Evolutionary conservation across 1,139 yeast genomes (phyloP).

Genomic region (Debaryomyces subglobosus): DNA sequence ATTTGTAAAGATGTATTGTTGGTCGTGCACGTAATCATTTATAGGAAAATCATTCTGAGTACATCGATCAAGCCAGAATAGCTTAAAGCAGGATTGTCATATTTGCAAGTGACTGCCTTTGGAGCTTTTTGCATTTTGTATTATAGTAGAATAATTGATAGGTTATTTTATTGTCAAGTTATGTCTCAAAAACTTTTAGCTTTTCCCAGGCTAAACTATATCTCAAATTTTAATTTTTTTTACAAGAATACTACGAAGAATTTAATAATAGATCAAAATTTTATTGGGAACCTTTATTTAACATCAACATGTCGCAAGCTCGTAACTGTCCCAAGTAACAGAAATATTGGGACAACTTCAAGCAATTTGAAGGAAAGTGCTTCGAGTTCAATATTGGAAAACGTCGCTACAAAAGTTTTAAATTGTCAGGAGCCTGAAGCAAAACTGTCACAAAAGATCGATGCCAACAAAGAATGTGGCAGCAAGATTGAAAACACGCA

Average conservation of each 20-base stretch:
- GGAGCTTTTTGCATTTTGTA: neutral
- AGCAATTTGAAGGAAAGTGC: slow-evolving; percentile 1
- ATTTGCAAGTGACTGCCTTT: neutral
- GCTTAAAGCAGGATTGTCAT: neutral
- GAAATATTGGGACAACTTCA: neutral
- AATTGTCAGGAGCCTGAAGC: slow-evolving; percentile 44
- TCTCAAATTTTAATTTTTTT: slow-evolving; percentile 42
- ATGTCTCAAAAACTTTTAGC: slow-evolving; percentile 28
- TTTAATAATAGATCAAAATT: slow-evolving; percentile 35
- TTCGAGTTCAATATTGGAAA: slow-evolving; percentile 21
- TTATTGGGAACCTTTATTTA: slow-evolving; percentile 38
- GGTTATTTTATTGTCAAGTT: slow-evolving; percentile 1
- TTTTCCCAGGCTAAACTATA: slow-evolving; percentile 32
- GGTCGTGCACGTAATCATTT: neutral
- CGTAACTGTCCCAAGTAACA: neutral
- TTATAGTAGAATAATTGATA: neutral
- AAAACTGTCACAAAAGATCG: slow-evolving; percentile 25
- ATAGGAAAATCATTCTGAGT: neutral
- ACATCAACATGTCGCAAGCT: slow-evolving; percentile 3
- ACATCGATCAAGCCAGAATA: neutral
- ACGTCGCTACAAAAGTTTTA: slow-evolving; percentile 40
- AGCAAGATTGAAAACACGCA: slow-evolving; percentile 19
- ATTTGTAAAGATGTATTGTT: neutral
- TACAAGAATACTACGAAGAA: slow-evolving; percentile 40
- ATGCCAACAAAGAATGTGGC: neutral